Evolutionary conservation across 208 protist species (phyloP).

Genomic region (Leishmania lainsoni): DNA sequence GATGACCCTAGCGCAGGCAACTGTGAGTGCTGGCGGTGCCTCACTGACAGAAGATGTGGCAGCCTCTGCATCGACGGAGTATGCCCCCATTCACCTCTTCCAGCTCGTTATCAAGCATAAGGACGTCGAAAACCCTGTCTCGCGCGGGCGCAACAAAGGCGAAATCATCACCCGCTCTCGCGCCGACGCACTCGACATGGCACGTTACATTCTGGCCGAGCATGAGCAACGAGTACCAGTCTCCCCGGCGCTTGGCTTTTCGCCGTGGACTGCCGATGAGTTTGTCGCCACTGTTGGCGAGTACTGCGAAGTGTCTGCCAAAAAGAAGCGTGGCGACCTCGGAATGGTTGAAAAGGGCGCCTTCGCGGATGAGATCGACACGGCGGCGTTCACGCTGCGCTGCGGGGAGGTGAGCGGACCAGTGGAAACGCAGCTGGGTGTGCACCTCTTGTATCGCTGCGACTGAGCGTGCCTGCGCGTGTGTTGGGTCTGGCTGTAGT

Average conservation of each 20-base stretch:
- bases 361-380: slow-evolving; percentile 76
- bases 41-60: neutral
- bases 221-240: slow-evolving; percentile 16
- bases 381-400: slow-evolving; percentile 61
- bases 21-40: neutral
- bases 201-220: slow-evolving; percentile 51
- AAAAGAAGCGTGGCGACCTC: slow-evolving; percentile 74
- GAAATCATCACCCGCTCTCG: slow-evolving; percentile 82
- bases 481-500: neutral
- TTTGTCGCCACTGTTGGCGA: slow-evolving; percentile 61
- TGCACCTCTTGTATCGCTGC: slow-evolving; percentile 81
- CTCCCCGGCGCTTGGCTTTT: slow-evolving; percentile 16
- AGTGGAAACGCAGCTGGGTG: slow-evolving; percentile 74
- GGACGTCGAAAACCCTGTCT: slow-evolving; percentile 73
- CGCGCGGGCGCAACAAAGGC: slow-evolving; percentile 64
- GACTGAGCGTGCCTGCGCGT: slow-evolving; percentile 40
- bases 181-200: slow-evolving; percentile 70
- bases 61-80: neutral
- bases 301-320: slow-evolving; percentile 68
- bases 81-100: slow-evolving; percentile 56
- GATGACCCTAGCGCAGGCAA: neutral
- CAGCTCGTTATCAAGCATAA: slow-evolving; percentile 92
- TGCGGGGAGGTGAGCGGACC: slow-evolving; percentile 70
- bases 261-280: slow-evolving; percentile 71
- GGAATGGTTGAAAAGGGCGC: slow-evolving; percentile 73